These are phyloP conservation scores for Dryas drummondii DNA, from an alignment of 306 rosid species.

Conservation along the genomic window DNA sequence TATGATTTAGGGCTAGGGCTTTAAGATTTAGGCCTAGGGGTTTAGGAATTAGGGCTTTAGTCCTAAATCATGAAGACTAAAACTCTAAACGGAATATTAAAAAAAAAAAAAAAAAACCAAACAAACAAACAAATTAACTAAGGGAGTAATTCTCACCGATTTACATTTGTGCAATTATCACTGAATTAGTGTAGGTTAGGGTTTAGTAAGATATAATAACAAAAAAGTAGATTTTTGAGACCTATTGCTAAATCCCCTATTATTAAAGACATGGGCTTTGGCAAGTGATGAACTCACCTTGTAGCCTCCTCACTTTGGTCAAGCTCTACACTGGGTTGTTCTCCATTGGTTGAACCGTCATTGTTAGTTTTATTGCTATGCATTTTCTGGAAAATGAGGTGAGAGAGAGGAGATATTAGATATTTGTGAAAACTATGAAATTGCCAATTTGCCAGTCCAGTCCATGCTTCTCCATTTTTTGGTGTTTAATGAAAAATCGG, in stretches of 20 bases:
- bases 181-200: no score
- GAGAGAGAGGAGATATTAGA: not conserved
- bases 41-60: no score
- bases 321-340: constrained; percentile 16
- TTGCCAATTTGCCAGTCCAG: not conserved
- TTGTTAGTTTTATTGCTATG: constrained; percentile 31
- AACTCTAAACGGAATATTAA: no score
- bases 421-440: not conserved
- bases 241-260: not conserved
- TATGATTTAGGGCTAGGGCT: no score
- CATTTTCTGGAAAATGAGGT: constrained; percentile 46
- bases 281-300: constrained; percentile 39
- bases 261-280: not conserved
- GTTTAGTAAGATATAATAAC: no score
- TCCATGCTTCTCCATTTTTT: not conserved
- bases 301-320: constrained; percentile 16
- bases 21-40: no score
- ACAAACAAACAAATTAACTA: no score
- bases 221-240: no score
- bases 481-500: not conserved
- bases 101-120: no score
- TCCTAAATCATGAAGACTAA: no score
- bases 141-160: no score
- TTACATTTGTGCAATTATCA: no score
- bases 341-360: constrained; percentile 26